These are phyloP conservation scores for Groenewaldozyma auringiensis DNA, from an alignment of 1,139 yeast species.

Conservation along the genomic window DNA sequence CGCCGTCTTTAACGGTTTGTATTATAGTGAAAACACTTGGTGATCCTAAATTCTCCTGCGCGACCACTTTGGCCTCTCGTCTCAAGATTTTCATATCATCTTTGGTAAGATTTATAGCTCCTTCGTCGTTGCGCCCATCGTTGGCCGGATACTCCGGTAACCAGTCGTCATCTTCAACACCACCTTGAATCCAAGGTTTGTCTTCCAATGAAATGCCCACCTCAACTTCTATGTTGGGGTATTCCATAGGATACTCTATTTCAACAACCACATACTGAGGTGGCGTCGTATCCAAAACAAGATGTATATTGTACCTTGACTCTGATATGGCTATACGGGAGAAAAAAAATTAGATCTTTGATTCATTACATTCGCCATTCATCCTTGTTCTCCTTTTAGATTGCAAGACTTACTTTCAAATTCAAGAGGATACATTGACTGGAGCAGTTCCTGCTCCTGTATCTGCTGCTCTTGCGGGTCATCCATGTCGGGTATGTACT, in stretches of 20 bases:
- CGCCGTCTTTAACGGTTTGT: constrained; percentile 69
- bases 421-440: constrained; percentile 92
- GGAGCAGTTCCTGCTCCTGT: constrained; percentile 46
- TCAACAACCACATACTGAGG: constrained; percentile 43
- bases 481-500: constrained; percentile 36
- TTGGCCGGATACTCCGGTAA: constrained; percentile 35
- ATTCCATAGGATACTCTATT: constrained; percentile 60
- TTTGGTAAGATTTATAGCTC: constrained; percentile 18
- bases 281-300: constrained; percentile 51
- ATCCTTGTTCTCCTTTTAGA: too few relatives aligned
- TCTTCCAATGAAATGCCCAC: constrained; percentile 23
- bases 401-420: constrained; percentile 34
- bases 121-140: constrained; percentile 13
- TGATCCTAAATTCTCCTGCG: constrained; percentile 72
- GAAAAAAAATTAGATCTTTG: not conserved
- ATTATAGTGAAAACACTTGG: constrained; percentile 79
- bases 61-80: constrained; percentile 40
- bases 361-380: not conserved
- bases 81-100: constrained; percentile 38
- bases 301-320: constrained; percentile 29
- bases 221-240: constrained; percentile 64
- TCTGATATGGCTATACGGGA: constrained; percentile 22
- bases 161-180: constrained; percentile 37
- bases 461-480: constrained; percentile 31
- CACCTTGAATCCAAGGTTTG: constrained; percentile 30